phyloP scores from a whole-genome alignment of 345 rosid genomes.

The Aurinia saxatilis region DNA sequence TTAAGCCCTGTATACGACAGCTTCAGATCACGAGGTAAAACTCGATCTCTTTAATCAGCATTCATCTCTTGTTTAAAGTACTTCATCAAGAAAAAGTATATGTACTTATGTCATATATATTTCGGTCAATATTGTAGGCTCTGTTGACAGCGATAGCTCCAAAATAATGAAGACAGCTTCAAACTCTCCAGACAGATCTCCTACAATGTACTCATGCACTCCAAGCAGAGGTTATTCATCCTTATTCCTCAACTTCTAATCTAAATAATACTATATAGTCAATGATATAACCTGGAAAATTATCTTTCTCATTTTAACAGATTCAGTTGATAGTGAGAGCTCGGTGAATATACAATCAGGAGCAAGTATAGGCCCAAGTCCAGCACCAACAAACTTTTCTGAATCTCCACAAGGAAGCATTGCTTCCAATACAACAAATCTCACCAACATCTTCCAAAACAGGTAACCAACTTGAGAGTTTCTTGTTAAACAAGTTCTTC shows the following conservation, averaged over 20 bases:
- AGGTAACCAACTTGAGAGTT: slow-evolving; percentile 20
- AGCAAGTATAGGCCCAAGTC: slow-evolving; percentile 18
- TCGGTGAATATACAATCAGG: slow-evolving; percentile 15
- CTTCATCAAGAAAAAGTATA: background rate
- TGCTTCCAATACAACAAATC: background rate
- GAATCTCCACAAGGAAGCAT: slow-evolving; percentile 23
- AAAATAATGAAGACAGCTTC: slow-evolving; percentile 25
- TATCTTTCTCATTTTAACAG: slow-evolving; percentile 1
- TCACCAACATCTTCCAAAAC: slow-evolving; percentile 16
- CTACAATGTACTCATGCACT: slow-evolving; percentile 31
- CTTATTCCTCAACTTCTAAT: background rate
- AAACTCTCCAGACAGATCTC: slow-evolving; percentile 23
- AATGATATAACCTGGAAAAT: background rate
- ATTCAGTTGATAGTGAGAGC: slow-evolving; percentile 25
- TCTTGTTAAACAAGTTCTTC: background rate
- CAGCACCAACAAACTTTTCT: slow-evolving; percentile 12
- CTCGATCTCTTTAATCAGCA: background rate
- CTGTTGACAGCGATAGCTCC: slow-evolving; percentile 19
- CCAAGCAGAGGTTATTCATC: slow-evolving; percentile 24
- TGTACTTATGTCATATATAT: background rate
- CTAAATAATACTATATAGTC: background rate
- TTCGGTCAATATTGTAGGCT: slow-evolving; percentile 20
- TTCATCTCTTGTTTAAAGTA: background rate
- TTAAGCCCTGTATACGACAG: slow-evolving; percentile 21
- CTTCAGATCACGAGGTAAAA: slow-evolving; percentile 23